Evolutionary conservation across 1,284 basidiomycete species (phyloP).

Genomic region (Malassezia slooffiae): DNA sequence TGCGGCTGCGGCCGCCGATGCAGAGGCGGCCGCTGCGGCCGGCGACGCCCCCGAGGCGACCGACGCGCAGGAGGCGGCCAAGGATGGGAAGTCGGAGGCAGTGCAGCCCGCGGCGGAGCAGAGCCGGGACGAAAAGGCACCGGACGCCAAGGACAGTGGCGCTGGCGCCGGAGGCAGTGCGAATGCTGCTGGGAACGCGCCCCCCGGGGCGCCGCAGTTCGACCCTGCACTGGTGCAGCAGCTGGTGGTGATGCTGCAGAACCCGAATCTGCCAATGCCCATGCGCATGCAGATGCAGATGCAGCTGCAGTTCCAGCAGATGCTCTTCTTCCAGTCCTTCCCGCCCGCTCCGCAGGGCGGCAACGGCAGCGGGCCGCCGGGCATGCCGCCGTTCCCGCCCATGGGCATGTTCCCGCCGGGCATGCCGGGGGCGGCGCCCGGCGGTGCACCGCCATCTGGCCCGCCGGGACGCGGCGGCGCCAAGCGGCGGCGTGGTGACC

Average conservation of each 20-base stretch:
- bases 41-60: neutral
- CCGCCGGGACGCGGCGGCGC: neutral
- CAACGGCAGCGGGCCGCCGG: neutral
- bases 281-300: slow-evolving; percentile 45
- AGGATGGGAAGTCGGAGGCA: neutral
- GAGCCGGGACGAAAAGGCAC: neutral
- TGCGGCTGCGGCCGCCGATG: slow-evolving; percentile 9
- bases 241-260: slow-evolving; percentile 42
- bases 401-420: neutral
- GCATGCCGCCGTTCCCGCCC: slow-evolving; percentile 1
- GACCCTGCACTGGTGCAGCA: slow-evolving; percentile 38
- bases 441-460: neutral
- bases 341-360: too few relatives aligned
- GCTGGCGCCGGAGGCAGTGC: neutral
- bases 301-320: slow-evolving; percentile 42
- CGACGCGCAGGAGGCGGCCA: neutral
- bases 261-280: slow-evolving; percentile 36
- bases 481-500: too few relatives aligned
- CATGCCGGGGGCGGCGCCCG: neutral
- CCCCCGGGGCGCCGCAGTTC: slow-evolving; percentile 12
- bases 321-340: slow-evolving; percentile 31
- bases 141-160: too few relatives aligned
- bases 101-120: slow-evolving; percentile 6
- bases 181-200: too few relatives aligned
- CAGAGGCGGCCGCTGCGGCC: slow-evolving; percentile 6